phyloP scores from a whole-genome alignment of 2,329 filamentous ascomycete species.

The Pleurostoma richardsiae region DNA sequence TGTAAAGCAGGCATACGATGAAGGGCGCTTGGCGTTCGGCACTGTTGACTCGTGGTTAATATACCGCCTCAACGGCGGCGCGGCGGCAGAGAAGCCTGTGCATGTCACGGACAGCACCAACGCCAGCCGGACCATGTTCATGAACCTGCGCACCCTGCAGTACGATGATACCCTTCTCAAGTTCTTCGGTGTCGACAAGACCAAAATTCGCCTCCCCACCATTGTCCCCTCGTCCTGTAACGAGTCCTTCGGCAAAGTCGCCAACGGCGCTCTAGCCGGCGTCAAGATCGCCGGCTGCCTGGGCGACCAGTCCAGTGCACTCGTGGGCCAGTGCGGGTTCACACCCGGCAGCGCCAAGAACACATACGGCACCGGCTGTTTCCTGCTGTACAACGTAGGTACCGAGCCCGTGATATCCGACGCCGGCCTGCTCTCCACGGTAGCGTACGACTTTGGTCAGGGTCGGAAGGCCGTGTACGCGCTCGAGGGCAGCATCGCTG shows the following conservation, averaged over 20 bases:
- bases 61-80: conserved; percentile 75
- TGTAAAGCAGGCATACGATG: conserved; percentile 71
- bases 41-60: conserved; percentile 88
- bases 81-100: conserved; percentile 50
- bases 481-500: conserved; percentile 78
- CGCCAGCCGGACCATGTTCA: conserved; percentile 89
- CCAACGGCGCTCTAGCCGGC: conserved; percentile 61
- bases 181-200: conserved; percentile 69
- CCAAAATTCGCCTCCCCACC: conserved; percentile 71
- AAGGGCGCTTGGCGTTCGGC: conserved; percentile 72
- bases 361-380: conserved; percentile 87
- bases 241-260: conserved; percentile 65
- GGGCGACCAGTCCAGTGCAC: conserved; percentile 79
- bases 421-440: conserved; percentile 77
- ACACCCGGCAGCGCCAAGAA: conserved; percentile 80
- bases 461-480: conserved; percentile 64
- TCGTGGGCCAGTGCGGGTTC: conserved; percentile 85
- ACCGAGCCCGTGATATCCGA: conserved; percentile 79
- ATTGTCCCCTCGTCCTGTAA: conserved; percentile 78
- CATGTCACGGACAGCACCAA: conserved; percentile 86
- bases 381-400: conserved; percentile 85
- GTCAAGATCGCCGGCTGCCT: conserved; percentile 76
- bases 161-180: conserved; percentile 73
- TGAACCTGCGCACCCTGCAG: conserved; percentile 75
- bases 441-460: conserved; percentile 75